Evolutionary conservation across 2,329 filamentous ascomycete species (phyloP), one percentile per base, ranked within the genome.

Genomic region (Paracoccidioides lutzii): DNA sequence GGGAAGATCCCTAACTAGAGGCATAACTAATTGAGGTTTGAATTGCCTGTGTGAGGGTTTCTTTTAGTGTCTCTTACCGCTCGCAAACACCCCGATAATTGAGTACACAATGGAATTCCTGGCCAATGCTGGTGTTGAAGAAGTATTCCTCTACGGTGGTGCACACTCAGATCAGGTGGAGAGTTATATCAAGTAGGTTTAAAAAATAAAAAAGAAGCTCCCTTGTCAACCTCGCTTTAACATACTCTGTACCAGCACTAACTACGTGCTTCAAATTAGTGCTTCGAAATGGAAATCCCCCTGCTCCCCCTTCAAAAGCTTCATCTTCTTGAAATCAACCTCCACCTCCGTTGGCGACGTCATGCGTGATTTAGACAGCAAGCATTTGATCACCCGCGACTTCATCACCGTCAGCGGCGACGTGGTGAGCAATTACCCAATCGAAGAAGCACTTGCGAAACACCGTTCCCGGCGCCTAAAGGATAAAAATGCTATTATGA

Each of bases 81-180:
- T 98, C 58, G 93, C 89, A 58, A 97, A 97, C 70, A 90, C 85
- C 1, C 91, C 93, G 40, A 78, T 98, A 60, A 95, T 98, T 73
- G 93, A 98, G 71, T 97, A 98, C 70, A 97, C 91, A 3, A 83
- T 97, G 65, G 90, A 97, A 67, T 97, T 95, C 66, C 83, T 98
- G 0, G 90, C 90, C 61, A 91, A 91, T 79, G 90, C 93, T 57
- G 90, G 90, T 57, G 90, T 97, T n/a, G 84, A 93, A 63, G 88
- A 96, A 61, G 87, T 97, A 54, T 95, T 87, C 69, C 81, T 98
- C 57, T 97, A 96, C 74, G 91, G 87, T 64, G 88, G 89, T 58
- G 84, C 88, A 33, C 90, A 96, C 69, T 87, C 86, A 35, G 85
- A 93, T 57, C 82, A 90, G 68, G 81, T 98, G 55, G 90, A 97